These are phyloP conservation scores for Xylaria venustula DNA, from an alignment of 495 filamentous ascomycete genomes.

Conservation along the genomic window DNA sequence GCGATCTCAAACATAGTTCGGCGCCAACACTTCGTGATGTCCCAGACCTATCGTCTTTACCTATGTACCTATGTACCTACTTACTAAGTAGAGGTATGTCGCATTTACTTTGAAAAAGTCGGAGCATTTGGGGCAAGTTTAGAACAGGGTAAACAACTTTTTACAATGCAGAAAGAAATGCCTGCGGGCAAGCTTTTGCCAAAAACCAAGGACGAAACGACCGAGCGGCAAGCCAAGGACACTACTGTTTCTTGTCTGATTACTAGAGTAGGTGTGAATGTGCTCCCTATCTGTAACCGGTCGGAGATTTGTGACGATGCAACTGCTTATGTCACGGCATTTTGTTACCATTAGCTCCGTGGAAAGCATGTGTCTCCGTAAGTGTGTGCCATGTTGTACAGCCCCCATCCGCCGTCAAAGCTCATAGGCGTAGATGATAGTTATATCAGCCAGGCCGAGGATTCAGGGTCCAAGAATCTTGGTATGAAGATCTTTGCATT, in stretches of 20 bases:
- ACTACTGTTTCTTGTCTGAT: neutral
- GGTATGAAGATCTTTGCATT: neutral
- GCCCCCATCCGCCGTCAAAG: no score
- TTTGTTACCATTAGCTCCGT: neutral
- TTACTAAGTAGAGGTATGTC: no score
- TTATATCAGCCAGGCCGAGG: no score
- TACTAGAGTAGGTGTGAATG: neutral
- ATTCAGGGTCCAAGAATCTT: neutral
- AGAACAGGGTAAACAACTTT: no score
- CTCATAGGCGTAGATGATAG: no score
- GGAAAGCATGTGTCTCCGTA: no score
- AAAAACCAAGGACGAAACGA: neutral
- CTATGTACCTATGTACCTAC: neutral
- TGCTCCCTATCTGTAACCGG: no score
- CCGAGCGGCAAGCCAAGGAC: neutral
- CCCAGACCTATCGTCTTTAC: neutral
- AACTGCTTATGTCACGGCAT: neutral
- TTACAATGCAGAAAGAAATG: no score
- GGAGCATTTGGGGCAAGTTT: no score
- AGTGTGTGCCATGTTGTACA: no score
- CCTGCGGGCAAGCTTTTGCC: neutral
- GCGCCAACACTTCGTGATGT: neutral
- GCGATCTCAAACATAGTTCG: conserved; percentile 12
- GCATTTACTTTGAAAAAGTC: no score
- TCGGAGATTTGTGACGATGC: no score